These are phyloP conservation scores for Lentinula sp. DNA, from an alignment of 768 basidiomycete species.

Conservation along the genomic window DNA sequence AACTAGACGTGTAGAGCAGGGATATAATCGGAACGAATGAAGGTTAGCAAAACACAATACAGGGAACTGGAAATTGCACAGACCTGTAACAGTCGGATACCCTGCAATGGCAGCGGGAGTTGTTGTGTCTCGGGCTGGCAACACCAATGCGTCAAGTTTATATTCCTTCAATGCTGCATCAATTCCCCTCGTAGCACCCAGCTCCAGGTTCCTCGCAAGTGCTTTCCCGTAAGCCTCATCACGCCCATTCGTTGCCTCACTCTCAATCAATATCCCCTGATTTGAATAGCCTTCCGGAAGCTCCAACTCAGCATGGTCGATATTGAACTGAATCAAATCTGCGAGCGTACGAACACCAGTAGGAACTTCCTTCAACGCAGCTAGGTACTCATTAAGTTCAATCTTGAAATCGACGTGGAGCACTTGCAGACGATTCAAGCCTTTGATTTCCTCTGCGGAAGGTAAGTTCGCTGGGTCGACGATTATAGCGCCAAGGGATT, in stretches of 20 bases:
- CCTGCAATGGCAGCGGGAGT: slow-evolving; percentile 27
- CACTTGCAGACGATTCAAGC: slow-evolving; percentile 19
- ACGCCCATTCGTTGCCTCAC: slow-evolving; percentile 13
- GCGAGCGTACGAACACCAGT: slow-evolving; percentile 31
- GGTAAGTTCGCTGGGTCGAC: slow-evolving; percentile 41
- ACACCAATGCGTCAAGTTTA: slow-evolving; percentile 45
- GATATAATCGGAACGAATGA: background rate
- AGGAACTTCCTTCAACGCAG: slow-evolving; percentile 31
- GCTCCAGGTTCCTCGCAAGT: slow-evolving; percentile 36
- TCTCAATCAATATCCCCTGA: background rate
- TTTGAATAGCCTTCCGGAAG: background rate
- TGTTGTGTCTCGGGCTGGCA: slow-evolving; percentile 28
- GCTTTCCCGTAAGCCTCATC: slow-evolving; percentile 26
- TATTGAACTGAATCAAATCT: slow-evolving; percentile 38
- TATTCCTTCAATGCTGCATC: slow-evolving; percentile 41
- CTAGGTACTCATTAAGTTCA: slow-evolving; percentile 31
- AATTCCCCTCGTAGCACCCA: slow-evolving; percentile 38
- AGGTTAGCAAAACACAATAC: background rate
- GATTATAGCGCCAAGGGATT: slow-evolving; percentile 34
- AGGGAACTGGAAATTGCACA: slow-evolving; percentile 3
- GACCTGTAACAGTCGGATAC: slow-evolving; percentile 61
- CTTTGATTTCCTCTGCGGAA: slow-evolving; percentile 26
- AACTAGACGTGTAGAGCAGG: slow-evolving; percentile 22
- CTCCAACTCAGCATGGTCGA: slow-evolving; percentile 34
- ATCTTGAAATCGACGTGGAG: slow-evolving; percentile 33